Percentiles rank a stretch among this genome's conserved stretches.
These are phyloP conservation scores for Aspergillus pseudoviridinutans DNA, from an alignment of 2,329 filamentous ascomycete species.

Conservation along the genomic window DNA sequence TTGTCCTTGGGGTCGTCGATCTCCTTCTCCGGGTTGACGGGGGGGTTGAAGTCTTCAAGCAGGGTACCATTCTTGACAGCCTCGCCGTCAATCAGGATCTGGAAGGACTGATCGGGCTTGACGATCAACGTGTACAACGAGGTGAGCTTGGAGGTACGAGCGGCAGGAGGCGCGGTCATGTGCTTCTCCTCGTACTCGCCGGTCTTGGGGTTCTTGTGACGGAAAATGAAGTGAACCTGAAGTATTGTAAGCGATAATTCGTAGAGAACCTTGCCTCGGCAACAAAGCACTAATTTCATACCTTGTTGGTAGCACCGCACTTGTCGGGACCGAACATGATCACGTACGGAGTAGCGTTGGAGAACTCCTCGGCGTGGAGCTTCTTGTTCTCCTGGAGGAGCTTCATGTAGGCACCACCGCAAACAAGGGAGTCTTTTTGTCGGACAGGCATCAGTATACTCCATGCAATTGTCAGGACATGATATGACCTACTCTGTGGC, in stretches of 20 bases:
- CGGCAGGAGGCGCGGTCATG: slow-evolving; percentile 74
- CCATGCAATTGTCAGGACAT: neutral
- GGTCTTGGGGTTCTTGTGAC: slow-evolving; percentile 99
- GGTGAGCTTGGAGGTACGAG: slow-evolving; percentile 85
- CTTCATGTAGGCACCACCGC: slow-evolving; percentile 98
- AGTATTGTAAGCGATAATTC: slow-evolving; percentile 12
- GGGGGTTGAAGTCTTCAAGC: slow-evolving; percentile 84
- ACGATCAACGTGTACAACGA: slow-evolving; percentile 96
- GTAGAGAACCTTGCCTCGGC: neutral
- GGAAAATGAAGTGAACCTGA: slow-evolving; percentile 88
- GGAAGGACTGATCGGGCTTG: slow-evolving; percentile 91
- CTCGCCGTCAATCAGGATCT: slow-evolving; percentile 88
- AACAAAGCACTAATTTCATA: slow-evolving; percentile 44
- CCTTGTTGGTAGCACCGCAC: slow-evolving; percentile 98
- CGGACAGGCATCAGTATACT: slow-evolving; percentile 1
- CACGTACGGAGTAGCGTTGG: slow-evolving; percentile 93
- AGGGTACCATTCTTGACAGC: slow-evolving; percentile 84
- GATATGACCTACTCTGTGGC: slow-evolving; percentile 74
- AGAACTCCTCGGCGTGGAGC: slow-evolving; percentile 96
- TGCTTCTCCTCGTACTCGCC: slow-evolving; percentile 99
- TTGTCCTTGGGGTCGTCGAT: slow-evolving; percentile 90
- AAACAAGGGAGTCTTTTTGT: slow-evolving; percentile 80
- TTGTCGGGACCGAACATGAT: slow-evolving; percentile 99
- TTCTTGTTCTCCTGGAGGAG: slow-evolving; percentile 96
- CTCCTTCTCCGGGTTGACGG: slow-evolving; percentile 93